Base-by-base conservation (phyloP, 805 yeast genomes). In the Saccharomycopsis microspora region DNA sequence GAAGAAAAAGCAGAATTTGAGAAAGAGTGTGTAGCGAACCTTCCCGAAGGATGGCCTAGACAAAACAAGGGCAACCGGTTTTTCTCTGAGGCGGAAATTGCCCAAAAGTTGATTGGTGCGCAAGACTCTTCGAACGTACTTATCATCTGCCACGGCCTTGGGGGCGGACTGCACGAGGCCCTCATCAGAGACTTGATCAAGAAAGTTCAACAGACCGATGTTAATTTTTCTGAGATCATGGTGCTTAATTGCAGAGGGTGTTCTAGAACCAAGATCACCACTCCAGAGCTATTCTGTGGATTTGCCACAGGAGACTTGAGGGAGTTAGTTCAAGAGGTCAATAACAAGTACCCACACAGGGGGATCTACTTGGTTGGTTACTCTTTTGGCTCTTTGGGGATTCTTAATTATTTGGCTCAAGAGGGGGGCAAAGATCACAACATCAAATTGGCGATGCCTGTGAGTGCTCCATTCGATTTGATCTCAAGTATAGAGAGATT, bases 161-260 rank as follows among this genome's bases (percentile, higher is more conserved):
- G 85, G 31, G 90, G 93, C 50, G 94, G 94, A 1, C 78, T 86
- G 10, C 84, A 80, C 56, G 93, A 84, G 60, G 78, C 85, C 27
- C 80, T 80, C 49, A 74, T 83, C 42, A 70, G 87, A 53, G 62
- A 63, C 4, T 63, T 64, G 10, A 35, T 51, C 10, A 36, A 44
- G 29, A 30, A 41, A n/a, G 32, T 43, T 7, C 11, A 32, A 5
- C 5, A 9, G 5, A 39, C 32, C 31, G 27, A 43, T 5, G 38
- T 30, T 3, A 30, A 43, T 4, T 70, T 78, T 59, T 77, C 81
- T 62, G 81, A 69, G 27, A 58, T 79, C 43, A 82, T 80, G 19
- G 76, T 74, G 3, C 58, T 84, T 43, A 82, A 82, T 59, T 71
- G 84, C 11, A 69, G 94, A 58, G 94, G 94, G 3, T 83, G 90